Evolutionary conservation across 495 filamentous ascomycete genomes (phyloP).

Genomic region (Hyaloscypha bicolor): DNA sequence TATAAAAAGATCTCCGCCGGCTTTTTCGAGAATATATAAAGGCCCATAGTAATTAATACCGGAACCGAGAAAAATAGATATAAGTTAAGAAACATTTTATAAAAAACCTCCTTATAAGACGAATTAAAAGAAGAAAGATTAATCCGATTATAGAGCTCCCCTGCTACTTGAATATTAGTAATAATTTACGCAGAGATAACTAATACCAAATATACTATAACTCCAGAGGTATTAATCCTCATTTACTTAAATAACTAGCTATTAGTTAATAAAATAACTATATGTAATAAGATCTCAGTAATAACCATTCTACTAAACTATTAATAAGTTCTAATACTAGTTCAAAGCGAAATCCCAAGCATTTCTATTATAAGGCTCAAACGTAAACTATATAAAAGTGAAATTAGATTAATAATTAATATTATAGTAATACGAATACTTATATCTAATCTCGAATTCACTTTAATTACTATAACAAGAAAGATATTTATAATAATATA

Average conservation of each 20-base stretch:
- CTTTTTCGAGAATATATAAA: too few species aligned
- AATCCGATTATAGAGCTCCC: too few species aligned
- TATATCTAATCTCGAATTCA: constrained; percentile 19
- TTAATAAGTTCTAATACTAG: constrained; percentile 32
- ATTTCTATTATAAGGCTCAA: constrained; percentile 23
- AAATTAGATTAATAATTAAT: constrained; percentile 30
- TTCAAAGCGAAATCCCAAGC: constrained; percentile 34
- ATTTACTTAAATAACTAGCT: constrained; percentile 10
- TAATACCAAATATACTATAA: constrained; percentile 21
- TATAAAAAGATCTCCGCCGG: too few species aligned
- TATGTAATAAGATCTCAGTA: constrained; percentile 30
- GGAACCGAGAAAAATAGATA: too few species aligned
- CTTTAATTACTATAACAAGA: constrained; percentile 22
- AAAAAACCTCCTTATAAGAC: too few species aligned
- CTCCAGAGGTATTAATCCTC: constrained; percentile 13
- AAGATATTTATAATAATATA: constrained; percentile 26
- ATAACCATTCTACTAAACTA: constrained; percentile 29
- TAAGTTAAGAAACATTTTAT: too few species aligned
- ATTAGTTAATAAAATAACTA: constrained; percentile 13
- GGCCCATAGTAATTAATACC: too few species aligned
- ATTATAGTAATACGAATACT: constrained; percentile 21
- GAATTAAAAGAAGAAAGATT: too few species aligned
- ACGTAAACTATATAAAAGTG: constrained; percentile 23
- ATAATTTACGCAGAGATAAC: too few species aligned
- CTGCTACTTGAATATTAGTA: too few species aligned